A percentile compares a stretch with the other conserved stretches of the same genome.
Evolutionary conservation across 768 basidiomycete genomes (phyloP).

Genomic region (Trametes meyenii): DNA sequence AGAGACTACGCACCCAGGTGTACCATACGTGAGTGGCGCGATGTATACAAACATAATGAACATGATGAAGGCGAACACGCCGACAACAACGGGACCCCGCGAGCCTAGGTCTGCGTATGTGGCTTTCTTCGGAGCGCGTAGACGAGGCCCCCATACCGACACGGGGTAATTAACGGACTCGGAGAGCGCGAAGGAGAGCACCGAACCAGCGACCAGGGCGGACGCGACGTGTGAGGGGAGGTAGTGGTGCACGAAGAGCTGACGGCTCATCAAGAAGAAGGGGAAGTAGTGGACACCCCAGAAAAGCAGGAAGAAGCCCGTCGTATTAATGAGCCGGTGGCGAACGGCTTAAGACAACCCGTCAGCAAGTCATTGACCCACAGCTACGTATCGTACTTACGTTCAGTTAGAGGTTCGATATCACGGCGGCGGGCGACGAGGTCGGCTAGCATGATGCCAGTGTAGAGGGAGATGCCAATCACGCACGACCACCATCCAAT

Average conservation of each 20-base stretch:
- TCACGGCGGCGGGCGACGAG: slow-evolving; percentile 84
- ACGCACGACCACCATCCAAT: slow-evolving; percentile 95
- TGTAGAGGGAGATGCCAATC: slow-evolving; percentile 80
- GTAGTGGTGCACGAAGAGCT: slow-evolving; percentile 97
- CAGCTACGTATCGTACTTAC: slow-evolving; percentile 51
- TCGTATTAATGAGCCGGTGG: slow-evolving; percentile 93
- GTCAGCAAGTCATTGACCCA: neutral
- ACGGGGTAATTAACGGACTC: slow-evolving; percentile 93
- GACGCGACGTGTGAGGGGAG: slow-evolving; percentile 95
- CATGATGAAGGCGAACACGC: slow-evolving; percentile 58
- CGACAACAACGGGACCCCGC: slow-evolving; percentile 70
- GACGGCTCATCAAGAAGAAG: slow-evolving; percentile 97
- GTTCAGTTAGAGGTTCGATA: slow-evolving; percentile 81
- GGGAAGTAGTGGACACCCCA: slow-evolving; percentile 97
- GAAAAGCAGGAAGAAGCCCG: slow-evolving; percentile 92
- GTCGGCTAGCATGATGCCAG: slow-evolving; percentile 91
- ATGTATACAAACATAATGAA: slow-evolving; percentile 73
- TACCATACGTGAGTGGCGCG: slow-evolving; percentile 92
- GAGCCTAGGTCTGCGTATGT: slow-evolving; percentile 77
- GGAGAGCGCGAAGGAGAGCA: slow-evolving; percentile 87
- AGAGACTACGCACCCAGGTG: slow-evolving; percentile 76
- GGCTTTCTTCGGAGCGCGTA: slow-evolving; percentile 10
- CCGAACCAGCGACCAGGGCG: slow-evolving; percentile 88
- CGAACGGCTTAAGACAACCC: slow-evolving; percentile 66
- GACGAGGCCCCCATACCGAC: slow-evolving; percentile 65